Evolutionary conservation across 257 asterid genomes (phyloP).

Genomic region (Salvia rosmarinus): DNA sequence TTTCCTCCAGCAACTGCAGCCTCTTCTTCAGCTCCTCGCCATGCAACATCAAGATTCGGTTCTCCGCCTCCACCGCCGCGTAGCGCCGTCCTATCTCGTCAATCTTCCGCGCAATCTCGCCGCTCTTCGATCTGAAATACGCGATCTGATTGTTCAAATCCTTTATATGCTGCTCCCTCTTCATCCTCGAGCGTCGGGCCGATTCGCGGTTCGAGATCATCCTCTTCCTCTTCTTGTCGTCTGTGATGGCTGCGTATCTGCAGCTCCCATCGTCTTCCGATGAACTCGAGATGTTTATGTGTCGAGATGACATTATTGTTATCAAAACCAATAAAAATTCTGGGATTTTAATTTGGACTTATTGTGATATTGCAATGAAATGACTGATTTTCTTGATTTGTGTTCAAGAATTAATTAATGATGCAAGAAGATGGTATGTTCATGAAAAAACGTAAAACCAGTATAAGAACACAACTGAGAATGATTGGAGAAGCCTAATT

Average conservation of each 20-base stretch:
- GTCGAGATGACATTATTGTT: slow-evolving; percentile 45
- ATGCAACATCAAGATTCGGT: slow-evolving; percentile 42
- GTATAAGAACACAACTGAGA: slow-evolving; percentile 57
- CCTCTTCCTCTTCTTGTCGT: slow-evolving; percentile 66
- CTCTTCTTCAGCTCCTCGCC: slow-evolving; percentile 50
- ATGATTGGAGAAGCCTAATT: slow-evolving; percentile 55
- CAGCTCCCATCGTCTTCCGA: slow-evolving; percentile 37
- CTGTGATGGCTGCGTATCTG: slow-evolving; percentile 37
- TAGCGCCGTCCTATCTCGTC: slow-evolving; percentile 31
- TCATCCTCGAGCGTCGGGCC: slow-evolving; percentile 69
- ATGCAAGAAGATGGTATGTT: slow-evolving; percentile 17
- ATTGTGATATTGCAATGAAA: neutral
- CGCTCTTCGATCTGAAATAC: slow-evolving; percentile 31
- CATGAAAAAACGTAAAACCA: slow-evolving; percentile 60
- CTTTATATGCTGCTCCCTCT: slow-evolving; percentile 60
- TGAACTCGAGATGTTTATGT: slow-evolving; percentile 40
- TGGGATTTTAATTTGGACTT: slow-evolving; percentile 1
- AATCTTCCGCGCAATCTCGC: slow-evolving; percentile 33
- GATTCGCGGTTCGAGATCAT: slow-evolving; percentile 73
- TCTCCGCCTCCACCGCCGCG: slow-evolving; percentile 52
- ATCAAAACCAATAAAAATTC: no score
- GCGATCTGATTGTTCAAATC: slow-evolving; percentile 55
- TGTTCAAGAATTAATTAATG: neutral
- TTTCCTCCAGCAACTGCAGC: slow-evolving; percentile 42
- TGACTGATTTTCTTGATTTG: neutral